Conservation (phyloP, 805 yeast species). For the Cephaloascus fragrans region DNA sequence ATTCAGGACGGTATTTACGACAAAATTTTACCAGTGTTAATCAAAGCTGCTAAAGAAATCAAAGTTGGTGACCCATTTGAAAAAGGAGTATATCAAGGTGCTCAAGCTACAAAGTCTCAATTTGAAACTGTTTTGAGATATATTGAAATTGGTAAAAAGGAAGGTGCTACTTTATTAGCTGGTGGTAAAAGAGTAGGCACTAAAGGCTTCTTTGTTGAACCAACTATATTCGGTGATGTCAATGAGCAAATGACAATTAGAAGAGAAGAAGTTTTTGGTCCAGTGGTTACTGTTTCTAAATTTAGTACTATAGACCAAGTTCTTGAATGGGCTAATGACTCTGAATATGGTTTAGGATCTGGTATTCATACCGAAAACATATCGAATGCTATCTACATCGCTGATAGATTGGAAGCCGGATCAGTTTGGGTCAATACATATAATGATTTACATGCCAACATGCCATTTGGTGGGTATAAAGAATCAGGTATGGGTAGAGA, state of each 20-base stretch:
- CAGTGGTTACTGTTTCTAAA: constrained; percentile 30
- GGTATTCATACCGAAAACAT: constrained; percentile 32
- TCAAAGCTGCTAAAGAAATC: constrained; percentile 12
- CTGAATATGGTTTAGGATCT: constrained; percentile 36
- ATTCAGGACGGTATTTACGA: constrained; percentile 19
- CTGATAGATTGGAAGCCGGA: constrained; percentile 31
- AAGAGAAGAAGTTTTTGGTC: constrained; percentile 36
- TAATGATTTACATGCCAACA: constrained; percentile 29
- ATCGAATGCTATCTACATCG: constrained; percentile 28
- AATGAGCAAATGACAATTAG: constrained; percentile 29
- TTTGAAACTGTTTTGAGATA: constrained; percentile 17
- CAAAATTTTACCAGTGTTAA: constrained; percentile 14
- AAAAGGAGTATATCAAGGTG: constrained; percentile 16
- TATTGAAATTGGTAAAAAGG: constrained; percentile 32
- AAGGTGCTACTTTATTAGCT: constrained; percentile 29
- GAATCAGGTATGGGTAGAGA: constrained; percentile 25
- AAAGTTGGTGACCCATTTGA: constrained; percentile 20
- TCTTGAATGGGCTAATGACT: constrained; percentile 25
- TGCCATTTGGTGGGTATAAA: constrained; percentile 29
- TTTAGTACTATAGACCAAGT: constrained; percentile 32
- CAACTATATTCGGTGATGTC: constrained; percentile 33
- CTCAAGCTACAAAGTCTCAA: constrained; percentile 16
- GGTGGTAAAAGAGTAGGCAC: constrained; percentile 28
- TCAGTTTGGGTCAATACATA: constrained; percentile 38
- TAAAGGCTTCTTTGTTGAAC: constrained; percentile 31